Evolutionary conservation across 2,329 filamentous ascomycete genomes (phyloP).

Genomic region (Sarocladiaceae sp.): DNA sequence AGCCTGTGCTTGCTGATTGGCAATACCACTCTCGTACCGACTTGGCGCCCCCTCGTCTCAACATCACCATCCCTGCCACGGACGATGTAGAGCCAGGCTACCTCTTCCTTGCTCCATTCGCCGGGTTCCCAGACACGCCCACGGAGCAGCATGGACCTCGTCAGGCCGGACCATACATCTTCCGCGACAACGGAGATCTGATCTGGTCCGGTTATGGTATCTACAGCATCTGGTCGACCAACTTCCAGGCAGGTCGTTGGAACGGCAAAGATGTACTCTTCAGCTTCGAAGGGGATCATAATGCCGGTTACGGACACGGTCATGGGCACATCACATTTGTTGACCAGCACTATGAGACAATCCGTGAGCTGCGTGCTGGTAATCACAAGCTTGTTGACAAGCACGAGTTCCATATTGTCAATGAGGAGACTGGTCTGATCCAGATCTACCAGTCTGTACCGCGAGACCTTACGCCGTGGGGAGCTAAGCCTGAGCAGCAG

Average conservation of each 20-base stretch:
- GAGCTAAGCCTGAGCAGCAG: slow-evolving; percentile 42
- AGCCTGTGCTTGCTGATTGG: slow-evolving; percentile 13
- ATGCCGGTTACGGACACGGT: slow-evolving; percentile 47
- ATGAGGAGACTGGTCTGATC: slow-evolving; percentile 48
- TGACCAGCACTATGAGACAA: slow-evolving; percentile 49
- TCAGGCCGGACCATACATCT: slow-evolving; percentile 52
- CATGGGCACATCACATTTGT: slow-evolving; percentile 51
- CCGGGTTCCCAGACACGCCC: slow-evolving; percentile 28
- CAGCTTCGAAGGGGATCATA: slow-evolving; percentile 49
- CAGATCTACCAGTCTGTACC: slow-evolving; percentile 49
- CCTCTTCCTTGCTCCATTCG: slow-evolving; percentile 38
- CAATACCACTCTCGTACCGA: slow-evolving; percentile 19
- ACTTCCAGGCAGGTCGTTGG: slow-evolving; percentile 48
- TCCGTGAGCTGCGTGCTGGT: slow-evolving; percentile 24
- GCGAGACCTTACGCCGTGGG: slow-evolving; percentile 38
- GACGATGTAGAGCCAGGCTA: slow-evolving; percentile 36
- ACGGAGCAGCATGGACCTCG: slow-evolving; percentile 41
- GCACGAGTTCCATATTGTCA: slow-evolving; percentile 52
- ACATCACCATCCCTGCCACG: slow-evolving; percentile 39
- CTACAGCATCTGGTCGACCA: slow-evolving; percentile 47
- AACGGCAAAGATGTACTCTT: slow-evolving; percentile 49
- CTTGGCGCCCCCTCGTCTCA: slow-evolving; percentile 25
- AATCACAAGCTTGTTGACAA: slow-evolving; percentile 47
- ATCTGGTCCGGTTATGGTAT: slow-evolving; percentile 54
- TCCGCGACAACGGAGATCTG: slow-evolving; percentile 48